Evolutionary conservation across 345 rosid species (phyloP).

Genomic region (Acer negundo): DNA sequence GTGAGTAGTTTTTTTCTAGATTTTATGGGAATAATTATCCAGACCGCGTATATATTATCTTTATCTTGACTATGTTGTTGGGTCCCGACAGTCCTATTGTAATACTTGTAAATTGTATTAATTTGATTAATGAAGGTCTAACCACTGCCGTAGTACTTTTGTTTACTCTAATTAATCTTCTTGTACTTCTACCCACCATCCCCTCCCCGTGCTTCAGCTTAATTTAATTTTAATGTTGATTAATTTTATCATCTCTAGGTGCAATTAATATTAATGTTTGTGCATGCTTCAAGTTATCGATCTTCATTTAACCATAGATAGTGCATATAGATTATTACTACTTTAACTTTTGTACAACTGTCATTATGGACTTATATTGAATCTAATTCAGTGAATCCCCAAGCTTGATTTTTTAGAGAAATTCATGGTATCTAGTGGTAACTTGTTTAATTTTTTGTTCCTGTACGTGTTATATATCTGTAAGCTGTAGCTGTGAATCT

Average conservation of each 20-base stretch:
- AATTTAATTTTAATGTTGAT: background rate
- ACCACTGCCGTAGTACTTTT: constrained; percentile 8
- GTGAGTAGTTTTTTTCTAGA: too few species aligned
- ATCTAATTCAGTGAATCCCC: constrained; percentile 12
- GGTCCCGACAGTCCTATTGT: too few species aligned
- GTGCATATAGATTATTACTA: background rate
- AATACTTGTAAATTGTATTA: too few species aligned
- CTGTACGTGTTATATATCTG: background rate
- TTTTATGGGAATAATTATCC: too few species aligned
- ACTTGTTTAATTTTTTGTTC: background rate
- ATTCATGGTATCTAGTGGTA: background rate
- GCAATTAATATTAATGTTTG: background rate
- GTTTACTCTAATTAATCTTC: background rate
- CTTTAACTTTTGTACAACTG: constrained; percentile 13
- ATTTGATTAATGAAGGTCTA: constrained; percentile 6
- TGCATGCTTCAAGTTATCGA: background rate
- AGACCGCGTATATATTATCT: too few species aligned
- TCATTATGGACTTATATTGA: constrained; percentile 14
- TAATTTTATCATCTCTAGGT: constrained; percentile 17
- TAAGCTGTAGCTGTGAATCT: background rate
- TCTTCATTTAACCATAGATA: constrained; percentile 6
- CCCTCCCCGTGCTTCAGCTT: background rate
- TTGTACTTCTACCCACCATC: background rate
- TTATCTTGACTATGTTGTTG: too few species aligned
- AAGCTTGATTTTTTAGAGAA: constrained; percentile 5